Evolutionary conservation across 2,329 filamentous ascomycete genomes (phyloP), one percentile per base, ranked within the genome.

Genomic region (Arthrobotrys sinensis): DNA sequence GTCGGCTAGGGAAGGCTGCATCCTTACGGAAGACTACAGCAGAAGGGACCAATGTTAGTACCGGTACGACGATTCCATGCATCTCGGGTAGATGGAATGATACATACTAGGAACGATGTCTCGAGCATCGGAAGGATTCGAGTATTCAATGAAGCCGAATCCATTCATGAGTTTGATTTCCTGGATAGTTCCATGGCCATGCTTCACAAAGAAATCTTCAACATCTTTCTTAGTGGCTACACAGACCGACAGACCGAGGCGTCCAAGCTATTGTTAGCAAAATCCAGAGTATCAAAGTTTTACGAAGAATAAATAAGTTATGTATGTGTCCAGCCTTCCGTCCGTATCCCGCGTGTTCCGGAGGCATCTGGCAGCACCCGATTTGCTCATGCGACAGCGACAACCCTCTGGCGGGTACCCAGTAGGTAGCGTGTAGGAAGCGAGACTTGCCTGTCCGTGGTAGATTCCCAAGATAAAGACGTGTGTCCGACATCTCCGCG

Each of bases 121-220:
- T 84, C 95, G 92, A 82, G 96, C 96, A 87, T 99, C 96, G 92
- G 97, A 93, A 76, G 94, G 91, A 87, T 98, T 96, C 86, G 97
- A 96, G 86, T 98, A 99, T 86, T 99, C 96, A 85, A 99, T 97
- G 88, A 99, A 99, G 85, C 96, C 96, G 84, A 99, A 99, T 83
- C 96, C 96, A 85, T 97, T 98, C 96, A 99, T 99, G 80, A 99
- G 90, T 88, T 99, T 99, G 87, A 99, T 95, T 87, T 99, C 96
- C 82, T 92, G 96, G 85, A 99, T 98, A 85, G 97, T 94, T 85
- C 96, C 96, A 82, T 94, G 95, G 84, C 95, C 96, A 90, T 97
- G 94, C 83, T 91, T 93, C 85, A 91, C 91, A 87, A 99, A 99
- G 86, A 98, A 95, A 83, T 91, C 90, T 87, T 98, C 94, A 85